Evolutionary conservation across 164 flowering plant genomes (phyloP).

Genomic region (Akebia trifoliata): DNA sequence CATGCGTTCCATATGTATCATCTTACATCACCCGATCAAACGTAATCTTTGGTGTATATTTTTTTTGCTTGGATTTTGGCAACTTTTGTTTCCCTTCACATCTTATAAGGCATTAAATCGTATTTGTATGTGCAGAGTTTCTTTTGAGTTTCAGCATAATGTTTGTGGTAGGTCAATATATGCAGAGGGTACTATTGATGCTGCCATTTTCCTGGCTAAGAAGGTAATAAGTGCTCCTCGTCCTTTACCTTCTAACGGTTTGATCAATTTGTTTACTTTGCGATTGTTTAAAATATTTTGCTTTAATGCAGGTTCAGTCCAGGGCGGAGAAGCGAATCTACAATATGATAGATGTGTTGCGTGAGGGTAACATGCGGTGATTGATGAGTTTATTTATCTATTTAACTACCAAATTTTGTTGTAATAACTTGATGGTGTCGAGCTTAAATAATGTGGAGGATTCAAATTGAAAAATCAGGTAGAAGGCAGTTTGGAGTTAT

Average conservation of each 20-base stretch:
- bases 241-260: neutral
- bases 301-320: slow-evolving; percentile 46
- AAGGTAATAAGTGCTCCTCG: slow-evolving; percentile 42
- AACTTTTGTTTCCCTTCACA: neutral
- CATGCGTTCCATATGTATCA: slow-evolving; percentile 95
- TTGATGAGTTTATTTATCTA: slow-evolving; percentile 4
- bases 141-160: slow-evolving; percentile 95
- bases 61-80: neutral
- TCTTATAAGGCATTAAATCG: slow-evolving; percentile 1
- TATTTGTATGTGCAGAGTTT: slow-evolving; percentile 47
- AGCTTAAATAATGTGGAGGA: no score
- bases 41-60: slow-evolving; percentile 40
- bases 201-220: slow-evolving; percentile 74
- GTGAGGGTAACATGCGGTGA: slow-evolving; percentile 86
- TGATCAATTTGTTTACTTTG: slow-evolving; percentile 2
- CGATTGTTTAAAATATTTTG: neutral
- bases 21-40: slow-evolving; percentile 77
- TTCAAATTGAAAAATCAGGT: no score
- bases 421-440: no score
- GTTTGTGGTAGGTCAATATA: slow-evolving; percentile 97
- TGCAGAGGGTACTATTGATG: slow-evolving; percentile 92
- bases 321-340: slow-evolving; percentile 70
- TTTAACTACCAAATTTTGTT: no score
- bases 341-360: slow-evolving; percentile 88
- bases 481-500: no score